Evolutionary conservation across 495 filamentous ascomycete genomes (phyloP), one percentile per base, ranked within the genome.

Genomic region (Neurospora sp.): DNA sequence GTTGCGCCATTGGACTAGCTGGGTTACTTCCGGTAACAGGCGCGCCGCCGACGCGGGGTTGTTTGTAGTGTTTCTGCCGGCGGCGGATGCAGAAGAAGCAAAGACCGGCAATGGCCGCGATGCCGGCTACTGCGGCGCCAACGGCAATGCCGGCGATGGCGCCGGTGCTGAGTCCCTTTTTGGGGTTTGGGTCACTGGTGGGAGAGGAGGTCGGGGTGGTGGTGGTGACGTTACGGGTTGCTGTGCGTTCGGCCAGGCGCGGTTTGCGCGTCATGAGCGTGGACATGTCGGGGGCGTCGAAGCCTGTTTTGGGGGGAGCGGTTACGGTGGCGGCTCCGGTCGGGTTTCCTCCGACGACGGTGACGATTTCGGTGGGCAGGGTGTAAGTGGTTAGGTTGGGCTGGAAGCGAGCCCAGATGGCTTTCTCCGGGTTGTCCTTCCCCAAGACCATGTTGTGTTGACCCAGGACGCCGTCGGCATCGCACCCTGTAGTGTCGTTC

Each of bases 391-490:
- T 77, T 2, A 77, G 74, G 22, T 22, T 74, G 0, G 76, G 76
- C 38, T 73, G 41, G 59, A 65, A 77, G 20, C 39, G 41, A 0
- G 69, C 72, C 76, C 76, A 75, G 70, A 72, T 69, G 20, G 70
- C 74, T 3, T 65, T 72, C 7, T 73, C 72, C 2, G 53, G 42
- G 72, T 75, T 77, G 14, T 75, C 45, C 10, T 75, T 48, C 18
- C 74, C 76, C 1, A 77, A 41, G 35, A 74, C 69, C 72, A 77
- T 72, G 74, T 75, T 77, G 69, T 77, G 76, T 18, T 75, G 65
- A 4, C 76, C 76, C 1, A 68, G 22, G 0, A 71, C 70, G 10
- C 3, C 18, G 14, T 74, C 72, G 3, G 74, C 74, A 39, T 77
- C 76, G 70, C 76, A 77, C 31, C 31, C 31, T 35, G 31, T 35